Percentiles rank a stretch among this genome's conserved stretches.
phyloP scores from a whole-genome alignment of 148 eudicot genomes.

The Bassia scoparia region DNA sequence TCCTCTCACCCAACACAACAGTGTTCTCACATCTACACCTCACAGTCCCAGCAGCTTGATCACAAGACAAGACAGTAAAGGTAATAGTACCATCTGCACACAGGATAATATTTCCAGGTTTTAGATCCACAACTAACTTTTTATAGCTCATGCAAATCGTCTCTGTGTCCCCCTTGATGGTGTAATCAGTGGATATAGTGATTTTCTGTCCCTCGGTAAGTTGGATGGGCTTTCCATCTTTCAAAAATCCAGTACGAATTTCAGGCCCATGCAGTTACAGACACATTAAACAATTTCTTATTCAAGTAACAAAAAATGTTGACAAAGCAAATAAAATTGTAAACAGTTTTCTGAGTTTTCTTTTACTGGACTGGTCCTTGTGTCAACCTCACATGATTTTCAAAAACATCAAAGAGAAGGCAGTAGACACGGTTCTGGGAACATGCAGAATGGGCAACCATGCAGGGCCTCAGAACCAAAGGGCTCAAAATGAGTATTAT shows the following conservation, averaged over 20 bases:
- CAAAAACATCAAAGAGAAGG: no score
- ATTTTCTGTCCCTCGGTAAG: slow-evolving; percentile 62
- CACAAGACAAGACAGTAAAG: slow-evolving; percentile 59
- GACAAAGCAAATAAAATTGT: no score
- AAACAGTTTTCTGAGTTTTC: no score
- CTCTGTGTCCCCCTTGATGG: slow-evolving; percentile 46
- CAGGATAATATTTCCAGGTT: slow-evolving; percentile 57
- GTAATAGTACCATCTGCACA: slow-evolving; percentile 74
- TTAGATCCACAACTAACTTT: slow-evolving; percentile 57
- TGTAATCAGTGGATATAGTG: slow-evolving; percentile 49
- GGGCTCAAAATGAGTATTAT: no score
- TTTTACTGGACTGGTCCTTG: no score
- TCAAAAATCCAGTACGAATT: slow-evolving; percentile 70
- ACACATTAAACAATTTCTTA: neutral
- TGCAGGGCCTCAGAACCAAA: no score
- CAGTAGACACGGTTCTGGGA: no score
- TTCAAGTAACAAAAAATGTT: neutral
- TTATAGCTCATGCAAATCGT: slow-evolving; percentile 64
- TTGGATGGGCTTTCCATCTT: slow-evolving; percentile 57
- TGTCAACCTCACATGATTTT: no score
- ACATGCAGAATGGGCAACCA: no score
- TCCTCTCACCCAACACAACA: slow-evolving; percentile 56
- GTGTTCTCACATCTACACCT: slow-evolving; percentile 66
- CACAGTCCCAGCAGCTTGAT: slow-evolving; percentile 52
- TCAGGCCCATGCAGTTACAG: slow-evolving; percentile 55